Evolutionary conservation across 179 eudicot species (phyloP).

Genomic region (Spinacia oleracea): DNA sequence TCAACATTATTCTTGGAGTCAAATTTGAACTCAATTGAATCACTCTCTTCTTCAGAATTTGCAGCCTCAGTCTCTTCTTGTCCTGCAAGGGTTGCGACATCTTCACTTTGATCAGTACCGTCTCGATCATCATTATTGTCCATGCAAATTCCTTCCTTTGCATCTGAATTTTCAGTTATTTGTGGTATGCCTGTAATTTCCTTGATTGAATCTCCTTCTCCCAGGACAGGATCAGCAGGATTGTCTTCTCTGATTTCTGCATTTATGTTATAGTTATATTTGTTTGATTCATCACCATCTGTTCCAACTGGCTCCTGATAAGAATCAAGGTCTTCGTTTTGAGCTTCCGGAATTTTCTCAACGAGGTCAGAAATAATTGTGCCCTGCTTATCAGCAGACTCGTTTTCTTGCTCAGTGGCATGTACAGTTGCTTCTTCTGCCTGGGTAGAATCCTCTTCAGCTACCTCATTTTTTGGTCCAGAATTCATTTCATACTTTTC

Average conservation of each 20-base stretch:
- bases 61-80: conserved; percentile 17
- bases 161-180: neutral
- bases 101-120: conserved; percentile 16
- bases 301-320: conserved; percentile 16
- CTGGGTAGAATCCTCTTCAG: neutral
- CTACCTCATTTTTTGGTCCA: conserved; percentile 9
- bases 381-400: conserved; percentile 9
- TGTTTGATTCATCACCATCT: conserved; percentile 22
- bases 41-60: conserved; percentile 29
- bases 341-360: conserved; percentile 14
- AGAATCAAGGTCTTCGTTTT: conserved; percentile 13
- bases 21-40: conserved; percentile 23
- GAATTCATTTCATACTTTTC: neutral
- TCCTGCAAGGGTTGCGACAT: neutral
- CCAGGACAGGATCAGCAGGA: neutral
- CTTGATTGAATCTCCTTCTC: conserved; percentile 12
- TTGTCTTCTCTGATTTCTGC: conserved; percentile 6
- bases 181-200: neutral
- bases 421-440: conserved; percentile 9
- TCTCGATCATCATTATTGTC: conserved; percentile 5
- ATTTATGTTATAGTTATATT: neutral
- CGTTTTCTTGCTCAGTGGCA: neutral
- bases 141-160: conserved; percentile 4
- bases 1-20: conserved; percentile 13
- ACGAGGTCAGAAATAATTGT: neutral